phyloP scores from a whole-genome alignment of 2,329 filamentous ascomycete species.

The Ambrosiella cleistominuta region DNA sequence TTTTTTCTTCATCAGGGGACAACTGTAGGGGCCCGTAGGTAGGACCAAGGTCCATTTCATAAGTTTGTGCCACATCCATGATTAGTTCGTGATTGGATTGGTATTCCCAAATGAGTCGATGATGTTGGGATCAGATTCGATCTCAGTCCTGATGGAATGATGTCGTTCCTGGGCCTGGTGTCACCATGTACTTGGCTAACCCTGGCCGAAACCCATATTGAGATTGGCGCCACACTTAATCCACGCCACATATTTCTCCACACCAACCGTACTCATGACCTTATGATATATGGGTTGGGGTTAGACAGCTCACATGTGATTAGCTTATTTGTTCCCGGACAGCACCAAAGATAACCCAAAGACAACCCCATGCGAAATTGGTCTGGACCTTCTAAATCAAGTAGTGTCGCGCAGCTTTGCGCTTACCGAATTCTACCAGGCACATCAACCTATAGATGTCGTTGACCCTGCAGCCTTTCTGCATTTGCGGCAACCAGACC shows the following conservation, averaged over 20 bases:
- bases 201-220: too few species aligned
- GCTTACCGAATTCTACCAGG: conserved; percentile 2
- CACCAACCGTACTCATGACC: background rate
- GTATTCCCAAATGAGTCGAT: background rate
- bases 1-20: conserved; percentile 46
- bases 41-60: conserved; percentile 7
- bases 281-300: background rate
- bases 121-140: background rate
- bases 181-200: too few species aligned
- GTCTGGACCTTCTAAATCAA: background rate
- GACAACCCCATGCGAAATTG: background rate
- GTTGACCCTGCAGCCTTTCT: conserved; percentile 9
- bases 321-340: background rate
- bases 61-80: background rate
- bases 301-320: background rate
- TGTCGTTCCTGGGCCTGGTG: too few species aligned
- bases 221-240: background rate
- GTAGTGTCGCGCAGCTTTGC: background rate
- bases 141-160: background rate
- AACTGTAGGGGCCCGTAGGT: conserved; percentile 30
- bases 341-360: background rate
- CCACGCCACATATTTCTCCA: background rate
- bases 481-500: background rate
- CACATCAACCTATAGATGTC: background rate
- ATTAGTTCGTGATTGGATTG: background rate